Evolutionary conservation across 805 yeast species (phyloP).

Genomic region (Cyberlindnera veronae): DNA sequence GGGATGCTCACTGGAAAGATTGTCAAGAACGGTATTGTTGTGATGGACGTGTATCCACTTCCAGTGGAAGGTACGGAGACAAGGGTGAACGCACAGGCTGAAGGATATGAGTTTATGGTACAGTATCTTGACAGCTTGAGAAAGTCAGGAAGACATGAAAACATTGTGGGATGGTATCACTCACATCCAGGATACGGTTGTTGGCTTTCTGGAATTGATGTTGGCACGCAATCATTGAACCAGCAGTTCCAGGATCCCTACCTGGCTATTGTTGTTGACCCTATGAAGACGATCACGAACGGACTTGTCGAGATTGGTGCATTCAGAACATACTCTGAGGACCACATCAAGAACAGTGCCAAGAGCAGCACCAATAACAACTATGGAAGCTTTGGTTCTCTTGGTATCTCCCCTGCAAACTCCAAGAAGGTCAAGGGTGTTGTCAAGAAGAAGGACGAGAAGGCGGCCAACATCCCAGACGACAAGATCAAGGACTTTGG

Average conservation of each 20-base stretch:
- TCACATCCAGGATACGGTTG: conserved; percentile 99
- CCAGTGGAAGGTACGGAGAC: conserved; percentile 98
- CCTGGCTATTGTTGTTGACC: conserved; percentile 85
- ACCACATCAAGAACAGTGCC: conserved; percentile 15
- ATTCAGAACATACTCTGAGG: conserved; percentile 63
- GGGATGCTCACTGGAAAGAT: conserved; percentile 89
- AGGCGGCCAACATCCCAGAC: conserved; percentile 35
- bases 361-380: neutral
- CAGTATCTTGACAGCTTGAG: conserved; percentile 61
- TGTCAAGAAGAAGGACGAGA: conserved; percentile 1
- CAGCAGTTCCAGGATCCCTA: conserved; percentile 92
- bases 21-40: conserved; percentile 50
- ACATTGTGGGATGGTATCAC: conserved; percentile 97
- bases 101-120: conserved; percentile 94
- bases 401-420: conserved; percentile 13
- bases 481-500: conserved; percentile 65
- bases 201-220: conserved; percentile 93
- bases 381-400: conserved; percentile 9
- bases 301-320: conserved; percentile 84
- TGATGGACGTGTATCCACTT: conserved; percentile 77
- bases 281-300: conserved; percentile 58
- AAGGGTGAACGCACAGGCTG: conserved; percentile 89
- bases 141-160: conserved; percentile 49
- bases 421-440: conserved; percentile 6
- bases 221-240: conserved; percentile 79